Evolutionary conservation across 768 basidiomycete genomes (phyloP), one percentile per base, ranked within the genome.

Genomic region (Kwoniella mangroviensis): DNA sequence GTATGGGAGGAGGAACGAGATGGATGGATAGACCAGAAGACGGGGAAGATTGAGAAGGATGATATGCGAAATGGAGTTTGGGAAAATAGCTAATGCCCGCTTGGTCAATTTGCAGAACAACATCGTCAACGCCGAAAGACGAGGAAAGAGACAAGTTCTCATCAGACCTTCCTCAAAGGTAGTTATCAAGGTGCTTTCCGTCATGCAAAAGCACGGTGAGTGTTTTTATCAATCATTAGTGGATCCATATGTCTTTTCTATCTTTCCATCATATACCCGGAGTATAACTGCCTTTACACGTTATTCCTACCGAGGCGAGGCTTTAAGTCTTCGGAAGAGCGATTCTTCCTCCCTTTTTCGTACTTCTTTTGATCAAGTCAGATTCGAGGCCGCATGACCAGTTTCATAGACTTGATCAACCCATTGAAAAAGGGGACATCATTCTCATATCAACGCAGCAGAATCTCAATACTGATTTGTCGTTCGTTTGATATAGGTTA

Each of bases 101-200:
- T 1, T 34, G 6, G 34, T 34, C 34, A 34, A 7, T 34, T 34
- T 34, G 34, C 63, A 81, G 77, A 98, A 96, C 90, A 96, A 92
- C 89, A 97, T 98, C 77, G 93, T 97, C 90, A 99, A 99, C 78
- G 97, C 97, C 82, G 97, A 98, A 88, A 93, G 94, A 84, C 92
- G 94, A 82, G 97, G 97, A 82, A 99, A 99, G 88, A 93, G 97
- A 81, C 97, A 99, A 86, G 97, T 99, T 72, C 91, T 99, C 79
- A 89, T 99, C 85, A 90, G 96, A 61, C 97, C 97, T 66, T 93
- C 92, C 4, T 96, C 94, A 75, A 99, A 99, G 86, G 97, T 99
- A 84, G 89, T 98, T 74, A 91, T 99, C 77, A 97, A 97, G 85
- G 97, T 98, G 86, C 86, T 99, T 76, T 91, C 90, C 75, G 97